Conservation (phyloP, 768 basidiomycete genomes). For the Podaxis rugospora region DNA sequence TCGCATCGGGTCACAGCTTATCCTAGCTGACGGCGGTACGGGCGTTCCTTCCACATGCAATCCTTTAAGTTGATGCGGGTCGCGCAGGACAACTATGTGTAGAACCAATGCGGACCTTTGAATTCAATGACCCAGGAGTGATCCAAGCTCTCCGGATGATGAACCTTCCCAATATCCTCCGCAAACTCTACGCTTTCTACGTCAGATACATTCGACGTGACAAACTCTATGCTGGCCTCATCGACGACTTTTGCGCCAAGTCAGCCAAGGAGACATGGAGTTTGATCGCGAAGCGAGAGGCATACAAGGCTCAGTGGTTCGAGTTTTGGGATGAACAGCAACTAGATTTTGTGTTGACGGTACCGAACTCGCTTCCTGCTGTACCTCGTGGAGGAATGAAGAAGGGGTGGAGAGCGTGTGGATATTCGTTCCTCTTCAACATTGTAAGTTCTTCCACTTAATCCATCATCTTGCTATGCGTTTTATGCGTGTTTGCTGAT, state of each 20-base stretch:
- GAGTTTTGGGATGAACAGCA: conserved; percentile 34
- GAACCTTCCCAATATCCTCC: conserved; percentile 42
- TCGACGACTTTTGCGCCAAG: conserved; percentile 43
- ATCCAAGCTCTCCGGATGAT: conserved; percentile 32
- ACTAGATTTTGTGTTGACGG: conserved; percentile 57
- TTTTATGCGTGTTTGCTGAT: not conserved
- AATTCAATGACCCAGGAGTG: conserved; percentile 48
- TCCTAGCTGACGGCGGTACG: conserved; percentile 47
- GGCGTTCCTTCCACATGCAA: not conserved
- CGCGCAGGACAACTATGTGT: conserved; percentile 20
- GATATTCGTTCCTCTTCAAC: conserved; percentile 63
- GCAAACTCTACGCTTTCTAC: conserved; percentile 46
- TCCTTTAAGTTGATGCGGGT: not conserved
- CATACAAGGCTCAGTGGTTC: conserved; percentile 37
- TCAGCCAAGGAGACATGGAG: conserved; percentile 40
- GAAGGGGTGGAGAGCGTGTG: conserved; percentile 46
- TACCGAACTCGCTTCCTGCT: conserved; percentile 53
- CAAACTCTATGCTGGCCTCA: conserved; percentile 46
- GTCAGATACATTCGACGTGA: conserved; percentile 48
- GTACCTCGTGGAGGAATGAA: conserved; percentile 51
- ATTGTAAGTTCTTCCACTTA: conserved; percentile 31
- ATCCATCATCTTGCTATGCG: not conserved
- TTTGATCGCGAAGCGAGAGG: conserved; percentile 43
- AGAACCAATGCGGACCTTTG: conserved; percentile 31
- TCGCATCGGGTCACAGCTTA: conserved; percentile 46